These are phyloP conservation scores for Aspergillus bertholletiae DNA, from an alignment of 495 filamentous ascomycete species.

Conservation along the genomic window DNA sequence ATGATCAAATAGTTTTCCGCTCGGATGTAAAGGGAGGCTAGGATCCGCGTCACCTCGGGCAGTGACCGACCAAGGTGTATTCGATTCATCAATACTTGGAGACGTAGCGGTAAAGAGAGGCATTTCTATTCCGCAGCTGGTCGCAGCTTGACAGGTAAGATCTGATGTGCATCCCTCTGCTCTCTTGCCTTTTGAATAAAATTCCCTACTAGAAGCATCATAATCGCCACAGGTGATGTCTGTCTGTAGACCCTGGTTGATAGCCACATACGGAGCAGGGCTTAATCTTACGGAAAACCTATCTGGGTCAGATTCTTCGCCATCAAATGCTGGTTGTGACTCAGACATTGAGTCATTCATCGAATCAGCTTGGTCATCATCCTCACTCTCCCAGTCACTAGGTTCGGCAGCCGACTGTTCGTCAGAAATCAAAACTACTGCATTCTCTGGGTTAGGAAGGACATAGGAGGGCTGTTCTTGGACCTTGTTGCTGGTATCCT, in stretches of 20 bases:
- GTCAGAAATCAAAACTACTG: background rate
- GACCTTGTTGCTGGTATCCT: background rate
- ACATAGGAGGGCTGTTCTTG: conserved; percentile 5
- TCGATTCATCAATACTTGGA: background rate
- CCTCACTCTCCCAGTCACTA: conserved; percentile 5
- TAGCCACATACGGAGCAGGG: background rate
- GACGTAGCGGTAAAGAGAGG: background rate
- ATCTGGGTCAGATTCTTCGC: conserved; percentile 7
- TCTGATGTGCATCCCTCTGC: background rate
- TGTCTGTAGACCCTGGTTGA: background rate
- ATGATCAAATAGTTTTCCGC: conserved; percentile 10
- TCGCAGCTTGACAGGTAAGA: background rate
- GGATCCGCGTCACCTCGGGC: background rate
- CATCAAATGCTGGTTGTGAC: conserved; percentile 7
- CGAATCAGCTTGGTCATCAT: conserved; percentile 8
- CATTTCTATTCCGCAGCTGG: background rate
- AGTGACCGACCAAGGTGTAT: background rate
- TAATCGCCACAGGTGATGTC: background rate
- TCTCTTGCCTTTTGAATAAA: background rate
- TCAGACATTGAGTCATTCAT: conserved; percentile 4
- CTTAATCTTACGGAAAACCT: conserved; percentile 1
- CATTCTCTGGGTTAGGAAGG: conserved; percentile 2
- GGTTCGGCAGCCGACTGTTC: conserved; percentile 3
- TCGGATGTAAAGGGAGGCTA: conserved; percentile 1
- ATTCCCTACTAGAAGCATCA: background rate